These are phyloP conservation scores for Pyricularia sp. DNA, from an alignment of 2,329 filamentous ascomycete species.

Conservation along the genomic window DNA sequence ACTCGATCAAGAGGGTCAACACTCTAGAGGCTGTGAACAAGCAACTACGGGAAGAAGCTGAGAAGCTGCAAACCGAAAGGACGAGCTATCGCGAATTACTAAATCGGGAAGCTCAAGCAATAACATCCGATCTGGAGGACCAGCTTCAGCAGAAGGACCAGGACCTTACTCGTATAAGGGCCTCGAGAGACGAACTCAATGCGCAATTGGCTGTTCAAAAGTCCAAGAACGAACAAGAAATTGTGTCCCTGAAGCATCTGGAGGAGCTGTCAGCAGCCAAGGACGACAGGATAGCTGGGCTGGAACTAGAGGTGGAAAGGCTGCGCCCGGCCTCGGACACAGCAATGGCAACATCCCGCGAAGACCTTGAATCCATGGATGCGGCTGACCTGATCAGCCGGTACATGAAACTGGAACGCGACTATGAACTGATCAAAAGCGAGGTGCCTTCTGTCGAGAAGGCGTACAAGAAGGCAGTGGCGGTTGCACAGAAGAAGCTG, in stretches of 20 bases:
- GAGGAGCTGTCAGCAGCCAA: slow-evolving; percentile 70
- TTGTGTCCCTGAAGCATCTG: slow-evolving; percentile 54
- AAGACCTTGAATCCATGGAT: slow-evolving; percentile 45
- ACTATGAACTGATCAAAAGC: slow-evolving; percentile 72
- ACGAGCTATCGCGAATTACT: slow-evolving; percentile 69
- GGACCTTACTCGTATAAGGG: slow-evolving; percentile 75
- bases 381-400: slow-evolving; percentile 61
- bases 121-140: slow-evolving; percentile 66
- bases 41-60: slow-evolving; percentile 69
- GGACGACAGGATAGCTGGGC: slow-evolving; percentile 63
- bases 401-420: slow-evolving; percentile 61
- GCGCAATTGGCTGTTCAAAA: slow-evolving; percentile 74
- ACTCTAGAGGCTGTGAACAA: slow-evolving; percentile 81
- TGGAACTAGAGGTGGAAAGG: slow-evolving; percentile 74
- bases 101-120: slow-evolving; percentile 63
- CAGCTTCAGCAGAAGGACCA: slow-evolving; percentile 70
- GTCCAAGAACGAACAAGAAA: slow-evolving; percentile 64
- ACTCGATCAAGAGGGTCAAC: slow-evolving; percentile 84
- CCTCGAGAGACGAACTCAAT: slow-evolving; percentile 70
- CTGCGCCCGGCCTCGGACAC: slow-evolving; percentile 39
- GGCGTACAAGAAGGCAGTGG: slow-evolving; percentile 81
- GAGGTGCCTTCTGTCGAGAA: slow-evolving; percentile 83
- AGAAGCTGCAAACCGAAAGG: slow-evolving; percentile 74
- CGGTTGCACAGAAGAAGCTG: slow-evolving; percentile 74
- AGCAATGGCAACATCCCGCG: slow-evolving; percentile 28